Base-by-base conservation (phyloP, 2,329 filamentous ascomycete species). In the Gliomastix tumulicola region DNA sequence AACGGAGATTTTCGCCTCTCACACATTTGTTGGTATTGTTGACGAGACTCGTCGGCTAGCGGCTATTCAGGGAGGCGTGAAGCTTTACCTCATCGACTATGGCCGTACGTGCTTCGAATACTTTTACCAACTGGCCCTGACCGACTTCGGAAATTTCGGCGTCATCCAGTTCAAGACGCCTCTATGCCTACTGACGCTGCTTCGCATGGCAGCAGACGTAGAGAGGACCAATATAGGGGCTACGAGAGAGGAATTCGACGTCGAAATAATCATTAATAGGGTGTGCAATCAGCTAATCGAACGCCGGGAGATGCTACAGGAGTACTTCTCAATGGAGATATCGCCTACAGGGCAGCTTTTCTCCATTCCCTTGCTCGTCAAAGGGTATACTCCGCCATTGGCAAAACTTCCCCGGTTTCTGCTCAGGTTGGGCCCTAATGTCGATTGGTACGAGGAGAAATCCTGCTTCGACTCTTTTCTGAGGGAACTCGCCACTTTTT, bases 71-170 rank as follows among this genome's bases (percentile, higher is more conserved):
- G 82, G 86, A 23, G 92, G 90, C 12, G 84, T 97, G 8, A 94
- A 89, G 55, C 74, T 98, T 7, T 96, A 85, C 57, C 75, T 98
- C 17, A 72, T 98, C 36, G 92, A 98, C 59, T 98, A 98, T 53
- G 92, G 88, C 10, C 80, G 90, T 55, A 66, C 85, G 2, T 85
- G 79, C 56, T 84, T 80, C 43, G 90, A 97, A 49, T 94, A 90
- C 57, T 94, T 97, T 57, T 98, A 98, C 63, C 92, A 98, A 61
- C 65, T 97, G 16, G 90, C 88, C 0, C 73, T 98, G 23, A 94
- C 88, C 0, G 88, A 98, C 53, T 98, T 98, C 60, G 88, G 84
- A 3, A 98, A 98, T 55, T 96, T 95, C 51, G 92, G 92, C 4
- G 60, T 70, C 17, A 88, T 98, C 40, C 79, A 76, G 10, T 88